These are phyloP conservation scores for Phylloporus arenicola DNA, from an alignment of 768 basidiomycete genomes.

Conservation along the genomic window DNA sequence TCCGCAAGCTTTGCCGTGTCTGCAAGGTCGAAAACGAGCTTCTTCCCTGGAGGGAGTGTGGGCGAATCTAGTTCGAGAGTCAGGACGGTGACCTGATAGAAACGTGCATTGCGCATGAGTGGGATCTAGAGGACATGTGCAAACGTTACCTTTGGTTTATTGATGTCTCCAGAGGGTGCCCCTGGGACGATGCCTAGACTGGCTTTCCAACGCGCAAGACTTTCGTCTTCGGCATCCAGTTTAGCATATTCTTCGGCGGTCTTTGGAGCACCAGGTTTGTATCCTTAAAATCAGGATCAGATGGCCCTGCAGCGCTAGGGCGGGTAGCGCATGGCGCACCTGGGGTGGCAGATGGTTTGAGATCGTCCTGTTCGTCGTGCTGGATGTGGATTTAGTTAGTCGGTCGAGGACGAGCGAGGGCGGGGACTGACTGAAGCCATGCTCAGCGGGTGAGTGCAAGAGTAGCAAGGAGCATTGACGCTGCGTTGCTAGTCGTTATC, in stretches of 20 bases:
- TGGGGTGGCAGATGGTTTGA: constrained; percentile 62
- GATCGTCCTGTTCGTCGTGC: constrained; percentile 67
- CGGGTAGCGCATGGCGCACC: constrained; percentile 35
- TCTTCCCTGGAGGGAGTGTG: constrained; percentile 57
- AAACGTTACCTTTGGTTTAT: constrained; percentile 60
- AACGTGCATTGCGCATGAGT: constrained; percentile 18
- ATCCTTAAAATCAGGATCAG: constrained; percentile 46
- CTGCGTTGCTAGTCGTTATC: constrained; percentile 21
- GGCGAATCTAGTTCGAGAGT: constrained; percentile 77
- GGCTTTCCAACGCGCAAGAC: constrained; percentile 93
- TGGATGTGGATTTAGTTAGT: constrained; percentile 15
- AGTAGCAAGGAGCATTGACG: constrained; percentile 12
- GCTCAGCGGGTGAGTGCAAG: constrained; percentile 20
- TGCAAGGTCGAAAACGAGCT: constrained; percentile 62
- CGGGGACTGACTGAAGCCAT: constrained; percentile 50
- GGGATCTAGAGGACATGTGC: constrained; percentile 3
- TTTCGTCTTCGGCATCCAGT: constrained; percentile 88
- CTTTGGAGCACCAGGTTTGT: constrained; percentile 67
- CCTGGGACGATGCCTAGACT: constrained; percentile 78
- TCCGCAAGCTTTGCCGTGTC: constrained; percentile 40
- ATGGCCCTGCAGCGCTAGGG: constrained; percentile 3
- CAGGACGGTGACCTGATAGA: constrained; percentile 58
- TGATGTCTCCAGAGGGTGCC: constrained; percentile 30
- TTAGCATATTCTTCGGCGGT: constrained; percentile 76
- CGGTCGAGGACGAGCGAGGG: background rate